phyloP scores from a whole-genome alignment of 345 rosid species.

The Salix viminalis region DNA sequence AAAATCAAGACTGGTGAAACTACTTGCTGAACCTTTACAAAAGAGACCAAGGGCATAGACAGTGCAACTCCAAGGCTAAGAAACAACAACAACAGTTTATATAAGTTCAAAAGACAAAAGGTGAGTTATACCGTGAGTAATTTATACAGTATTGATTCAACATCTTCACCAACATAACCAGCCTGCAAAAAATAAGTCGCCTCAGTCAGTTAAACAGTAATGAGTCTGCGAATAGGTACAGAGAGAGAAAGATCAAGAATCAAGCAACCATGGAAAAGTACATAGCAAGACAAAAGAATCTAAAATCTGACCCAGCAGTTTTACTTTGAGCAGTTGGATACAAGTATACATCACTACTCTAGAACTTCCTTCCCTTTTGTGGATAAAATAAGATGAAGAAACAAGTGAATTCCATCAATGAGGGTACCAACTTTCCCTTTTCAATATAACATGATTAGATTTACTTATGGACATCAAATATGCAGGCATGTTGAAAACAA shows the following conservation, averaged over 20 bases:
- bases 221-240: not conserved
- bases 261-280: not conserved
- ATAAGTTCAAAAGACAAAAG: not conserved
- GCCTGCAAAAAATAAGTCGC: constrained; percentile 49
- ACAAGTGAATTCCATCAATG: constrained; percentile 1
- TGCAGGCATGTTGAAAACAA: constrained; percentile 1
- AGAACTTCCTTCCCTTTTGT: too few relatives aligned
- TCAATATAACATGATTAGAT: not conserved
- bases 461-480: not conserved
- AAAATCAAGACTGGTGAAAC: not conserved
- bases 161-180: constrained; percentile 97
- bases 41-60: not conserved
- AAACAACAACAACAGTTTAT: not conserved
- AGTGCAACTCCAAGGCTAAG: not conserved
- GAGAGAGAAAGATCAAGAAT: not conserved
- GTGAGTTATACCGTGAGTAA: constrained; percentile 54
- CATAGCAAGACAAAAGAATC: not conserved
- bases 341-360: too few relatives aligned
- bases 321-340: not conserved
- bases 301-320: not conserved
- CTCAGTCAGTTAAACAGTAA: constrained; percentile 3
- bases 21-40: not conserved
- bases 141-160: constrained; percentile 87
- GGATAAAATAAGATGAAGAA: not conserved
- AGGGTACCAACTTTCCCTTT: not conserved